phyloP scores from a whole-genome alignment of 179 eudicot genomes.

The Nepenthes alata region DNA sequence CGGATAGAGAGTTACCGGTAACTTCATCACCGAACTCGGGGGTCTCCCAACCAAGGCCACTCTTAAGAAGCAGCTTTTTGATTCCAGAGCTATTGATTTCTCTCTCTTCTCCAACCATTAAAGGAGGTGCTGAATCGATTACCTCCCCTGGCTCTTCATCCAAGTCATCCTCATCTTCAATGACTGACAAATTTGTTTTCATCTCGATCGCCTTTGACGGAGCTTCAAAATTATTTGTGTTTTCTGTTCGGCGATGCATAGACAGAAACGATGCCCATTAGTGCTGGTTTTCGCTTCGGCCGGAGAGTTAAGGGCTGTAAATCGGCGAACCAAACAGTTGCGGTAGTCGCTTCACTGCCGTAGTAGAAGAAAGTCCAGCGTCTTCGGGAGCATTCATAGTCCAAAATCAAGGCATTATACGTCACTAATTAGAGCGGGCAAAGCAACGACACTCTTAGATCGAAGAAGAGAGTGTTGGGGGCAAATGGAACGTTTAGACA shows the following conservation, averaged over 20 bases:
- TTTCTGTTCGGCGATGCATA: too few species aligned
- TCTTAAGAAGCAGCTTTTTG: slow-evolving; percentile 42
- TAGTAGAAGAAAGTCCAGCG: too few species aligned
- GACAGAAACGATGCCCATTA: neutral
- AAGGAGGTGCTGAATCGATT: slow-evolving; percentile 57
- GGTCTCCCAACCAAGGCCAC: slow-evolving; percentile 39
- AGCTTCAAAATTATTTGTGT: neutral
- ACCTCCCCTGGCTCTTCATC: slow-evolving; percentile 61
- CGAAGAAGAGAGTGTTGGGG: too few species aligned
- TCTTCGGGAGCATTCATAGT: too few species aligned
- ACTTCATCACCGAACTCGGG: slow-evolving; percentile 55
- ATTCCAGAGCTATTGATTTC: slow-evolving; percentile 34
- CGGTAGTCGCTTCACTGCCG: too few species aligned
- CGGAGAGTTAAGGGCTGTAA: neutral
- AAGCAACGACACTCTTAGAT: too few species aligned
- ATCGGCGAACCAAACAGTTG: too few species aligned
- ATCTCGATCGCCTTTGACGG: slow-evolving; percentile 12
- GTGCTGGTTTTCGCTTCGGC: neutral
- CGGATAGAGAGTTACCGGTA: slow-evolving; percentile 26
- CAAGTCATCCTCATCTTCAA: slow-evolving; percentile 22
- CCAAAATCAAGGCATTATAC: too few species aligned
- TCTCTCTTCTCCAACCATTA: slow-evolving; percentile 51
- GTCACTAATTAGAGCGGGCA: too few species aligned
- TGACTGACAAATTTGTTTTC: slow-evolving; percentile 15
- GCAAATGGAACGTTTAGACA: too few species aligned